phyloP scores from a whole-genome alignment of 148 eudicot species.

The Vaccinium corymbosum region DNA sequence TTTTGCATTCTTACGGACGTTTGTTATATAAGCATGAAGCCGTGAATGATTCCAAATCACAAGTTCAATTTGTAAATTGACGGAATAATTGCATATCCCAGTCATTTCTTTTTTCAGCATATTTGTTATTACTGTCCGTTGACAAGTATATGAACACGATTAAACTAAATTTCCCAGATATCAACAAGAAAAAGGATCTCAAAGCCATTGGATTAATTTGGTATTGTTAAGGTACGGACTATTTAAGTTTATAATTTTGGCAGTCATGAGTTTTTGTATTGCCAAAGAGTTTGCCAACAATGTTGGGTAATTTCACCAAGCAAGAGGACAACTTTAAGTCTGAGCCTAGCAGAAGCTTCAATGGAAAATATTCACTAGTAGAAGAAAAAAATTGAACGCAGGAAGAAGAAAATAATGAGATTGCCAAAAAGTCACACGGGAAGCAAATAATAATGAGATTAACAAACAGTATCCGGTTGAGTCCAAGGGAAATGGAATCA shows the following conservation, averaged over 20 bases:
- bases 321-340: neutral
- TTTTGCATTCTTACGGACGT: neutral
- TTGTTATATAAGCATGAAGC: neutral
- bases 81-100: neutral
- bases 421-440: neutral
- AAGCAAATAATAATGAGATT: neutral
- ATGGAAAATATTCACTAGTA: neutral
- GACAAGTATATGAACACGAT: neutral
- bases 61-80: neutral
- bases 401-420: neutral
- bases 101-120: neutral
- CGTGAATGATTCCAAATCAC: neutral
- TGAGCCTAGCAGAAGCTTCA: neutral
- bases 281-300: neutral
- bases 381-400: neutral
- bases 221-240: neutral
- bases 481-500: neutral
- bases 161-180: neutral
- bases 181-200: neutral
- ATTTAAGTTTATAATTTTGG: neutral
- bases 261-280: neutral
- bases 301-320: conserved; percentile 1
- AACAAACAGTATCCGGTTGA: neutral
- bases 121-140: neutral
- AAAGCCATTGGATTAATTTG: neutral